A percentile compares a stretch with the other conserved stretches of the same genome.
Conservation (phyloP, 2,329 filamentous ascomycete genomes). For the Chaetomium sp. region DNA sequence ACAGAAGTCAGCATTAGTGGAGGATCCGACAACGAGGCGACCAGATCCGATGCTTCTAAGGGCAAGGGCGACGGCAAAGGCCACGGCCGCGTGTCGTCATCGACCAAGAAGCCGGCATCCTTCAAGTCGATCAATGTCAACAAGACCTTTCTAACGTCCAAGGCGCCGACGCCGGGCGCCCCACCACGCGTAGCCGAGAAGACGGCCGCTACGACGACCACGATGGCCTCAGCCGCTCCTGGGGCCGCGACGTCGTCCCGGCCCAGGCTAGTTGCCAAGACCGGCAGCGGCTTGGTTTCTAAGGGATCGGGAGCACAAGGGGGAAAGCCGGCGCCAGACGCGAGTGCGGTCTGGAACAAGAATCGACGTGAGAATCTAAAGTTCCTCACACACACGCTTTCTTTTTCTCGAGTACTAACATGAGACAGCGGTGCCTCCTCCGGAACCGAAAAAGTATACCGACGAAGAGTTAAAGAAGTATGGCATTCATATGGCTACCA, state of each 20-base stretch:
- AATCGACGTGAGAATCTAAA: constrained; percentile 60
- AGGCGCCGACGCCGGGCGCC: constrained; percentile 42
- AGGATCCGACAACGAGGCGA: constrained; percentile 70
- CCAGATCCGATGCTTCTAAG: constrained; percentile 50
- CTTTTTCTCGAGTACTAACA: constrained; percentile 16
- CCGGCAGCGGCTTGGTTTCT: constrained; percentile 50
- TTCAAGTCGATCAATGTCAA: constrained; percentile 86
- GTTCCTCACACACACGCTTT: neutral
- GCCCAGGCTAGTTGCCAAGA: constrained; percentile 70
- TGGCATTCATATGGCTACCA: constrained; percentile 76
- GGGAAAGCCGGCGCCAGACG: constrained; percentile 60
- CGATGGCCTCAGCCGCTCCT: constrained; percentile 35
- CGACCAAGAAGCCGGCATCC: constrained; percentile 66
- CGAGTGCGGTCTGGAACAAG: constrained; percentile 79
- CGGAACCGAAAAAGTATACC: constrained; percentile 74
- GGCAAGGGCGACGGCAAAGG: constrained; percentile 51
- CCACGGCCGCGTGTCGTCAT: constrained; percentile 50
- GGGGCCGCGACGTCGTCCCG: constrained; percentile 45
- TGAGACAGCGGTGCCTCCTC: constrained; percentile 50
- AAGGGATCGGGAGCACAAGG: constrained; percentile 45
- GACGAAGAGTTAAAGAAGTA: constrained; percentile 84
- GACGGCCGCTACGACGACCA: constrained; percentile 38
- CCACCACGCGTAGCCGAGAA: constrained; percentile 48
- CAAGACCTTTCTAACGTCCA: constrained; percentile 74
- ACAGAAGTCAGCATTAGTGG: constrained; percentile 64